These are phyloP conservation scores for Gossypium gossypioides DNA, from an alignment of 441 rosid species.

Conservation along the genomic window DNA sequence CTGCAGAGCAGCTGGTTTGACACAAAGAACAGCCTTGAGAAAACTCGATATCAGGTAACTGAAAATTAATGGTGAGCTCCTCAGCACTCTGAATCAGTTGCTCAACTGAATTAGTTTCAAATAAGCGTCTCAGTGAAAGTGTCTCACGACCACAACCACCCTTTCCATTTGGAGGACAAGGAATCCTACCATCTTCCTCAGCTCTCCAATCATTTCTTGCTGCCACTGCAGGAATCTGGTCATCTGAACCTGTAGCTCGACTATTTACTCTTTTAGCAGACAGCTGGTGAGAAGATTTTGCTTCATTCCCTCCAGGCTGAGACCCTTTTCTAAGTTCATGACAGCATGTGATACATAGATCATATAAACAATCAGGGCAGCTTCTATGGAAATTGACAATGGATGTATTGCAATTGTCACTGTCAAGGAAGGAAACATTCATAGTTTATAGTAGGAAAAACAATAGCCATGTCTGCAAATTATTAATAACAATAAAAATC, in stretches of 20 bases:
- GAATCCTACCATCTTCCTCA: constrained; percentile 27
- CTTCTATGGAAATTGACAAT: constrained; percentile 32
- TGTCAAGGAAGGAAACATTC: constrained; percentile 14
- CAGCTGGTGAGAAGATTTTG: constrained; percentile 18
- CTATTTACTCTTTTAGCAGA: constrained; percentile 9
- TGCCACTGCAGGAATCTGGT: constrained; percentile 12
- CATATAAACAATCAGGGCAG: constrained; percentile 34
- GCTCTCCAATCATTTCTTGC: constrained; percentile 24
- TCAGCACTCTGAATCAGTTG: constrained; percentile 27
- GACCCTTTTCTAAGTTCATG: constrained; percentile 27
- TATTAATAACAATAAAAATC: not conserved
- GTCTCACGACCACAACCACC: constrained; percentile 37
- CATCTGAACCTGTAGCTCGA: constrained; percentile 14
- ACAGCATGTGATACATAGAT: constrained; percentile 36
- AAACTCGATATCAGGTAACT: constrained; percentile 13
- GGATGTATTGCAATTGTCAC: constrained; percentile 37
- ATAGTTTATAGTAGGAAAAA: not conserved
- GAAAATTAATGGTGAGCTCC: constrained; percentile 20
- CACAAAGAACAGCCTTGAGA: constrained; percentile 27
- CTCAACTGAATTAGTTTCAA: constrained; percentile 21
- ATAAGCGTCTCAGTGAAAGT: constrained; percentile 29
- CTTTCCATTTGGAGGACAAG: constrained; percentile 33
- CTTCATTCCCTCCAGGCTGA: constrained; percentile 21
- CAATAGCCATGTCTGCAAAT: not conserved
- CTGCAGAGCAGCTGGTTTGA: constrained; percentile 16